Evolutionary conservation across 768 basidiomycete species (phyloP), one percentile per base, ranked within the genome.

Genomic region (Cystobasidium onofrii): DNA sequence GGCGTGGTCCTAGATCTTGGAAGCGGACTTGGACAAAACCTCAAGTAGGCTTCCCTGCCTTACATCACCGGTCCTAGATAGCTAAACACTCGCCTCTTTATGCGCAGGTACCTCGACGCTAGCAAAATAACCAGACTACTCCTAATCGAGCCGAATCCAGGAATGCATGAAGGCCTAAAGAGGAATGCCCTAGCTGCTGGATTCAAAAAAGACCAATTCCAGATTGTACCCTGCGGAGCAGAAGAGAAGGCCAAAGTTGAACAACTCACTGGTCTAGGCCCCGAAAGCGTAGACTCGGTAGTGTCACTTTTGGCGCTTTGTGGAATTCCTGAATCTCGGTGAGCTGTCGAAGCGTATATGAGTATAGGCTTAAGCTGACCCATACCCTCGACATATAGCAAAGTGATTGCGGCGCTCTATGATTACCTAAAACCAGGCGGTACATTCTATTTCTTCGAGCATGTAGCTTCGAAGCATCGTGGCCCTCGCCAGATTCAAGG

Each of bases 341-440:
- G 17, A 36, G 33, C 29, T 67, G 39, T 6, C 6, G 31, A 12
- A 10, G 29, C 36, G 20, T 31, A 23, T 52, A 9, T 52, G 15
- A n/a, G 41, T 23, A 6, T 31, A 9, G 20, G 4, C 23, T 44
- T 39, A 4, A 20, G n/a, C 31, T 65, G 15, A 25, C 29, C 33
- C n/a, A n/a, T n/a, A 20, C 12, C 33, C 41, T 43, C 13, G 10
- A 17, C 17, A 36, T 25, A 52, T 27, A 71, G 69, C 7, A 36
- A 55, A n/a, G 69, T 71, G 31, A 71, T 71, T 39, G 54, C 69
- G 23, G 69, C 69, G n/a, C 39, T 71, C 6, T 71, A 71, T 34
- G 69, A 71, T 10, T 71, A 71, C 55, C 13, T 71, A 25, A 71
- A 71, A 39, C 69, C 69, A 1, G 69, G 69, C 33, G 69, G 69